Base-by-base conservation (phyloP, 495 filamentous ascomycete genomes). In the Penicillium arizonense region DNA sequence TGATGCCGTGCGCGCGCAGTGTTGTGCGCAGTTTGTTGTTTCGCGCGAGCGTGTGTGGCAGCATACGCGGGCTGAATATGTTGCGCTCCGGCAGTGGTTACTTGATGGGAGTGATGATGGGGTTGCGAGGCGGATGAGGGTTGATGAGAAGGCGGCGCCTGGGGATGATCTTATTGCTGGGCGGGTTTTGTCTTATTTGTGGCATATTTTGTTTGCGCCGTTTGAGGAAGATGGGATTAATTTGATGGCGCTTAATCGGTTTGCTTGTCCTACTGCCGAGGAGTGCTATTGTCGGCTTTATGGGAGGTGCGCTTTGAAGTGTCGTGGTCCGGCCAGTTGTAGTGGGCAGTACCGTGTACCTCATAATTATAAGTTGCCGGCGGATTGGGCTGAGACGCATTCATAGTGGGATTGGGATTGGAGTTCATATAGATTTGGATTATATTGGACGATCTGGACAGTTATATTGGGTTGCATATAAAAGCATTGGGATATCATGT, bases 211-310 rank as follows among this genome's bases (percentile, higher is more conserved):
- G 32, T 76, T 76, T 50, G 56, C 82, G 34, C 50, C 53, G 44
- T 50, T 28, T 28, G 50, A 28, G 28, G 47, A 42, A 7, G 43
- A 55, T 44, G 59, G 55, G 3, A 62, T 79, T 26, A 67, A 77
- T 28, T 65, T 86, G 20, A 68, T 75, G 50, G 46, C 53, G n/a
- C 52, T 77, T 20, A 75, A 77, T 57, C 34, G 39, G 18, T 52
- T 57, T 34, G 65, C 72, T 26, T 77, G 73, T 55, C 73, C 73
- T 12, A 58, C 47, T 46, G 73, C 72, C 2, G 48, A 62, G 13
- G 72, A 74, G 1, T 77, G 73, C 37, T 77, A 77, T 59, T 77
- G 73, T 65, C 69, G 71, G 5, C 45, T 77, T 13, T 77, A 77
- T 61, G 72, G 72, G 4, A 57, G 64, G 34, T 77, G 73, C 52